Percentiles rank a stretch among this genome's conserved stretches.
phyloP scores from a whole-genome alignment of 371 early-diverging fungal species.

The Syncephalastrum sp. region DNA sequence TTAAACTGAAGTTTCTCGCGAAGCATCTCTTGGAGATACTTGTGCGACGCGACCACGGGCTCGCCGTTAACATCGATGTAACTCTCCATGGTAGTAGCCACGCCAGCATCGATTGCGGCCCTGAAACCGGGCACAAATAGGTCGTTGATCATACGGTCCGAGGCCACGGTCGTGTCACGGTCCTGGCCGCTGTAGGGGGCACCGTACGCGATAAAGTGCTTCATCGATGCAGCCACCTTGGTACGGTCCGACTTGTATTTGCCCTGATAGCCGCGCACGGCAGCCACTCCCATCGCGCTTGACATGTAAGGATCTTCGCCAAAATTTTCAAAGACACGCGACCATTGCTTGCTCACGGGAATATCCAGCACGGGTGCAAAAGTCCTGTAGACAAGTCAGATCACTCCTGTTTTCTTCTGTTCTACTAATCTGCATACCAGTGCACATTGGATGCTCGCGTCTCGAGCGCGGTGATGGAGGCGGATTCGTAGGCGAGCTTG shows the following conservation, averaged over 20 bases:
- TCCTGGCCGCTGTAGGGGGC: conserved; percentile 59
- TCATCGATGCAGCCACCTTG: conserved; percentile 58
- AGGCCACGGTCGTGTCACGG: conserved; percentile 58
- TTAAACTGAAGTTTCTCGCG: conserved; percentile 58
- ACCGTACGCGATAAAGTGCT: conserved; percentile 46
- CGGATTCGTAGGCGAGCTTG: conserved; percentile 43
- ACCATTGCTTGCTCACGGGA: conserved; percentile 67
- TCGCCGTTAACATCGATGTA: conserved; percentile 70
- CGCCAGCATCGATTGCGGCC: conserved; percentile 63
- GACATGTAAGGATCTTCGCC: conserved; percentile 62
- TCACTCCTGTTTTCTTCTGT: not conserved
- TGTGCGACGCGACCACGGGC: conserved; percentile 54
- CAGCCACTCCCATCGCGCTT: conserved; percentile 51
- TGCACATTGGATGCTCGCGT: conserved; percentile 43
- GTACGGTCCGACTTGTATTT: conserved; percentile 55
- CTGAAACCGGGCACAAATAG: conserved; percentile 65
- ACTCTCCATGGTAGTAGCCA: conserved; percentile 69
- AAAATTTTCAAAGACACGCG: conserved; percentile 63
- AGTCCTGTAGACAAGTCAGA: conserved; percentile 45
- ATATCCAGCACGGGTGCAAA: conserved; percentile 69
- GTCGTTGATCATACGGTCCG: conserved; percentile 58
- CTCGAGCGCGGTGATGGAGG: conserved; percentile 49
- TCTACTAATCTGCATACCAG: conserved; percentile 19
- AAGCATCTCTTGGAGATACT: conserved; percentile 55
- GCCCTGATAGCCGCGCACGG: conserved; percentile 65